phyloP scores from a whole-genome alignment of 2,329 filamentous ascomycete genomes.

The Cladosporium sphaerospermum region DNA sequence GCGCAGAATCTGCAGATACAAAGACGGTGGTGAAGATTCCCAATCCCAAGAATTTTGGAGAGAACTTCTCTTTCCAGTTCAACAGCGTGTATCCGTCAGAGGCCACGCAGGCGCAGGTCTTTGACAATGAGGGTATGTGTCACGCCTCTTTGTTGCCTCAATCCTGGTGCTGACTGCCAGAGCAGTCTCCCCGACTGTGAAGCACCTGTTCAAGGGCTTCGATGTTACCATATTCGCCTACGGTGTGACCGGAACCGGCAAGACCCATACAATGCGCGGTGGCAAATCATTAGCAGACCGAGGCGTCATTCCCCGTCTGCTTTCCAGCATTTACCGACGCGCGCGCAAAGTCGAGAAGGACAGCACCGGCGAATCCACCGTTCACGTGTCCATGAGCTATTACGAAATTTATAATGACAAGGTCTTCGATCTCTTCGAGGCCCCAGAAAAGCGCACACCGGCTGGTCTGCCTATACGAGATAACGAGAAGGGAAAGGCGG shows the following conservation, averaged over 20 bases:
- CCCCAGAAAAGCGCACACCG: constrained; percentile 69
- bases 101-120: constrained; percentile 79
- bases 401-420: constrained; percentile 99
- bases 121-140: constrained; percentile 73
- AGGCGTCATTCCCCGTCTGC: constrained; percentile 96
- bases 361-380: constrained; percentile 73
- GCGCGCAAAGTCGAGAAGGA: constrained; percentile 60
- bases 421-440: constrained; percentile 85
- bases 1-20: constrained; percentile 28
- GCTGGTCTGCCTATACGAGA: constrained; percentile 84
- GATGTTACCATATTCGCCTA: constrained; percentile 99
- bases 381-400: constrained; percentile 83
- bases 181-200: constrained; percentile 81
- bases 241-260: constrained; percentile 94
- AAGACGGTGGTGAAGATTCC: constrained; percentile 73
- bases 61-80: constrained; percentile 92
- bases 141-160: not conserved
- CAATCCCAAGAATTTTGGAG: constrained; percentile 84
- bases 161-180: not conserved
- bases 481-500: constrained; percentile 87
- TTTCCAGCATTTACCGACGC: constrained; percentile 97
- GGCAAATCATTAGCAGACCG: constrained; percentile 69
- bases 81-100: constrained; percentile 81
- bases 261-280: constrained; percentile 92
- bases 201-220: constrained; percentile 93